Percentiles rank a stretch among this genome's conserved stretches.
Conservation (phyloP, 768 basidiomycete genomes). For the Boletus sp. region DNA sequence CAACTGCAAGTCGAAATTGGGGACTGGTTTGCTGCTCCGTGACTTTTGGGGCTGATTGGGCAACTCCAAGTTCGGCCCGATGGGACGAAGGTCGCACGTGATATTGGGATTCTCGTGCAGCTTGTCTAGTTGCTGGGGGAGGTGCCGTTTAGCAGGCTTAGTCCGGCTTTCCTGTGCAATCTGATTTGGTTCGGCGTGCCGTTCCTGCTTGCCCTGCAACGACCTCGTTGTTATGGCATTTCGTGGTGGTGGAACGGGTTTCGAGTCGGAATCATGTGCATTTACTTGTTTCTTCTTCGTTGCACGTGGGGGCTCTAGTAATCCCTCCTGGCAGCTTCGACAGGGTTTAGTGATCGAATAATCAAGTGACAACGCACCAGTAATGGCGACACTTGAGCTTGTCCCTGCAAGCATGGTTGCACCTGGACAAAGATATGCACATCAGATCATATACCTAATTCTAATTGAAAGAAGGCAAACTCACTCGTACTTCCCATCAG, state of each 20-base stretch:
- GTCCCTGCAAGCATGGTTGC: slow-evolving; percentile 79
- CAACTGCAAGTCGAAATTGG: slow-evolving; percentile 52
- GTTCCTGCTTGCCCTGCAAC: background rate
- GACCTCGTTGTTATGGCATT: slow-evolving; percentile 1
- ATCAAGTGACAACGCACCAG: slow-evolving; percentile 42
- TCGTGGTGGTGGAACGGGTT: background rate
- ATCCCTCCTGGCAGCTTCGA: slow-evolving; percentile 71
- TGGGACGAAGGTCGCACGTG: slow-evolving; percentile 35
- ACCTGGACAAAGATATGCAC: slow-evolving; percentile 40
- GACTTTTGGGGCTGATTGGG: slow-evolving; percentile 15
- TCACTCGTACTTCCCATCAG: slow-evolving; percentile 65
- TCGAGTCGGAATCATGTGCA: slow-evolving; percentile 16
- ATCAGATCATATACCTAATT: background rate
- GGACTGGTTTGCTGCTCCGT: slow-evolving; percentile 21
- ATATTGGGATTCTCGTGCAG: slow-evolving; percentile 44
- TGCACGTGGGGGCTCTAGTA: slow-evolving; percentile 46
- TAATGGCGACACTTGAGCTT: slow-evolving; percentile 72
- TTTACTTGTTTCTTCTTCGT: slow-evolving; percentile 32
- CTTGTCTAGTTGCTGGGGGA: slow-evolving; percentile 40
- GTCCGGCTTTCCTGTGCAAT: slow-evolving; percentile 19
- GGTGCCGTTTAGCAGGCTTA: slow-evolving; percentile 23
- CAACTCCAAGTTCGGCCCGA: slow-evolving; percentile 45
- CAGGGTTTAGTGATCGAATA: slow-evolving; percentile 7
- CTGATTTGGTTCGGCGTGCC: background rate
- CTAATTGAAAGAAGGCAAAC: slow-evolving; percentile 12